A percentile compares a stretch with the other conserved stretches of the same genome.
Evolutionary conservation across 2,329 filamentous ascomycete genomes (phyloP).

Genomic region (Fusarium veterinarium): DNA sequence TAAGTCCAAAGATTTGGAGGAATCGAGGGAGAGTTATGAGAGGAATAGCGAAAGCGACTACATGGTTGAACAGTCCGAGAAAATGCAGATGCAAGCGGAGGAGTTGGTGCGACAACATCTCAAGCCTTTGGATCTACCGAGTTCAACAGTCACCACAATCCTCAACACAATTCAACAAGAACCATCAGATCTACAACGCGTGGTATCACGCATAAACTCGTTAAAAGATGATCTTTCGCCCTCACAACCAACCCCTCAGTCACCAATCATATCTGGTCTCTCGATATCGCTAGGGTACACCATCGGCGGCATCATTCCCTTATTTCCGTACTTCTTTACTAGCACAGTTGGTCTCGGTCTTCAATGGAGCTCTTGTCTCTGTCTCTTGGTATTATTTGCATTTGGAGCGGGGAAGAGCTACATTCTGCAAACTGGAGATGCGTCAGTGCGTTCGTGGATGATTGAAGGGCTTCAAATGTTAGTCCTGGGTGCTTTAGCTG

Average conservation of each 20-base stretch:
- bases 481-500: constrained; percentile 49
- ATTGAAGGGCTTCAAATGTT: constrained; percentile 51
- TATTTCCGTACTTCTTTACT: constrained; percentile 71
- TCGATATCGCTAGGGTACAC: constrained; percentile 72
- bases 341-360: constrained; percentile 55
- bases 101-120: constrained; percentile 49
- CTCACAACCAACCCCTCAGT: constrained; percentile 3
- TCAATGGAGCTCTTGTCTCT: constrained; percentile 65
- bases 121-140: constrained; percentile 46
- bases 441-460: constrained; percentile 33
- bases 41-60: constrained; percentile 21
- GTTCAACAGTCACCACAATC: constrained; percentile 37
- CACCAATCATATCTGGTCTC: constrained; percentile 62
- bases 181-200: constrained; percentile 48
- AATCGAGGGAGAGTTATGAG: constrained; percentile 32
- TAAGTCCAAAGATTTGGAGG: constrained; percentile 33
- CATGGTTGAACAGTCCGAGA: constrained; percentile 11
- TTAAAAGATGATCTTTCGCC: constrained; percentile 16
- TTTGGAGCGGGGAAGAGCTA: constrained; percentile 69
- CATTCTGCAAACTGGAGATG: constrained; percentile 44
- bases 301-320: constrained; percentile 70
- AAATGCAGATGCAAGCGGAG: constrained; percentile 17
- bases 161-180: constrained; percentile 39
- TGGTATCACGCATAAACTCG: constrained; percentile 34
- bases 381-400: constrained; percentile 63